Conservation (phyloP, 2,329 filamentous ascomycete genomes). For the Fusarium pseudoanthophilum region DNA sequence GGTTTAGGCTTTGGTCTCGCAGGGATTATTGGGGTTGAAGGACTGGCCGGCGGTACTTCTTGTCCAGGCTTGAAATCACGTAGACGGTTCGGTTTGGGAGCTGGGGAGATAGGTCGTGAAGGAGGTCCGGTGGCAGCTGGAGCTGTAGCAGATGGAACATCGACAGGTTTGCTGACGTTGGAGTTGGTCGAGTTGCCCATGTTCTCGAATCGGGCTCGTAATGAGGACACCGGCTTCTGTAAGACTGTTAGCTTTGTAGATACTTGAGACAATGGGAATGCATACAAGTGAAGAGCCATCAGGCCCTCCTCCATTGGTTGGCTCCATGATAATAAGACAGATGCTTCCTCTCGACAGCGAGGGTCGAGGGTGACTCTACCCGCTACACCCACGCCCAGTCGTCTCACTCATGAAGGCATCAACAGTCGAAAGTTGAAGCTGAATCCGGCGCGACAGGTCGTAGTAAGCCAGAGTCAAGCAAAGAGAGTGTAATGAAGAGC, state of each 20-base stretch:
- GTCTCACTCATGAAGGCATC: constrained; percentile 46
- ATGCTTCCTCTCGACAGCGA: constrained; percentile 44
- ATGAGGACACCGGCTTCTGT: constrained; percentile 83
- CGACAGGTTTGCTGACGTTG: constrained; percentile 36
- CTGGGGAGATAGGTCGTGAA: constrained; percentile 52
- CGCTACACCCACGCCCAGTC: constrained; percentile 51
- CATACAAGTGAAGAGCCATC: constrained; percentile 82
- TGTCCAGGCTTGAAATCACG: constrained; percentile 54
- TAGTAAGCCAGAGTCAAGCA: not conserved
- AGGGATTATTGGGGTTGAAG: constrained; percentile 49
- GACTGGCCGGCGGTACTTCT: constrained; percentile 48
- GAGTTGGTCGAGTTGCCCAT: constrained; percentile 54
- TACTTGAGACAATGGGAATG: constrained; percentile 23
- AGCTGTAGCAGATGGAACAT: constrained; percentile 37
- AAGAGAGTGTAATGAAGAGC: not conserved
- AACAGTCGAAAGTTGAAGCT: constrained; percentile 31
- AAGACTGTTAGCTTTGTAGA: constrained; percentile 40
- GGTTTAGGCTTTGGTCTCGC: constrained; percentile 46
- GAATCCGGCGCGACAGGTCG: constrained; percentile 5
- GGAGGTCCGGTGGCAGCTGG: constrained; percentile 41
- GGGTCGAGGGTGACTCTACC: constrained; percentile 47
- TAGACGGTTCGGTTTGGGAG: constrained; percentile 56
- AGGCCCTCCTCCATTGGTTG: constrained; percentile 62
- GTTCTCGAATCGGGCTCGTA: constrained; percentile 84
- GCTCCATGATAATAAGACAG: constrained; percentile 46